Evolutionary conservation across 805 yeast species (phyloP).

Genomic region (Candida succiphila): DNA sequence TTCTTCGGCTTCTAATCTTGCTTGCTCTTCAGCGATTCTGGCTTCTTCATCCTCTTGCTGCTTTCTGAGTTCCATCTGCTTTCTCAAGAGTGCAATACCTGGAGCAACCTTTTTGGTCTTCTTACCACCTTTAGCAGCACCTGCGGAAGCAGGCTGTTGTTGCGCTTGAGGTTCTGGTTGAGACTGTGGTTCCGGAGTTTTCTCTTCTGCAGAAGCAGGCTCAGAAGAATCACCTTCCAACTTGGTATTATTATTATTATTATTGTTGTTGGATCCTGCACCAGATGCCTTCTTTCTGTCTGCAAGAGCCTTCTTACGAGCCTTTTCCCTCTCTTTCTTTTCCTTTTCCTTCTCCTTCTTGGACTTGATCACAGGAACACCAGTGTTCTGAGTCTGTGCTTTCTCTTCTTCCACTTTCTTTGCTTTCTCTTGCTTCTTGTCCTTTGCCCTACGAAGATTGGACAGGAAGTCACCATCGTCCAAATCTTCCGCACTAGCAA

Average conservation of each 20-base stretch:
- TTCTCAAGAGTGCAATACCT: constrained; percentile 83
- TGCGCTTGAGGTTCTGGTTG: constrained; percentile 25
- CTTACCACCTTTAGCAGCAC: constrained; percentile 28
- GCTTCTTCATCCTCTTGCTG: constrained; percentile 80
- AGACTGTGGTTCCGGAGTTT: constrained; percentile 23
- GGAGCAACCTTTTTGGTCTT: constrained; percentile 79
- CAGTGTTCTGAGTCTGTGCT: constrained; percentile 21
- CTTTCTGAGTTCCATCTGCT: constrained; percentile 80
- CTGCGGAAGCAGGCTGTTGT: constrained; percentile 26
- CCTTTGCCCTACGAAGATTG: constrained; percentile 70
- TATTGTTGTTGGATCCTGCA: constrained; percentile 5
- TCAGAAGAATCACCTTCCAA: constrained; percentile 5
- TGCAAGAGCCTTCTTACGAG: constrained; percentile 82
- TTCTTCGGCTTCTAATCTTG: constrained; percentile 36
- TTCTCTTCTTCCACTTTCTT: constrained; percentile 46
- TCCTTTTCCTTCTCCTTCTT: constrained; percentile 94
- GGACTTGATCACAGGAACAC: constrained; percentile 67
- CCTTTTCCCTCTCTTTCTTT: constrained; percentile 88
- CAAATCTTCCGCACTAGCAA: constrained; percentile 29
- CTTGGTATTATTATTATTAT: constrained; percentile 7
- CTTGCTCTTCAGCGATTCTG: constrained; percentile 63
- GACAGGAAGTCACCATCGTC: constrained; percentile 68
- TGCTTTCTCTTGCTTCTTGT: constrained; percentile 62
- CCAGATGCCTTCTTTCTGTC: constrained; percentile 61
- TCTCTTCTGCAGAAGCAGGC: constrained; percentile 20